Base-by-base conservation (phyloP, 805 yeast genomes). In the Jamesozyma jinghongensis region DNA sequence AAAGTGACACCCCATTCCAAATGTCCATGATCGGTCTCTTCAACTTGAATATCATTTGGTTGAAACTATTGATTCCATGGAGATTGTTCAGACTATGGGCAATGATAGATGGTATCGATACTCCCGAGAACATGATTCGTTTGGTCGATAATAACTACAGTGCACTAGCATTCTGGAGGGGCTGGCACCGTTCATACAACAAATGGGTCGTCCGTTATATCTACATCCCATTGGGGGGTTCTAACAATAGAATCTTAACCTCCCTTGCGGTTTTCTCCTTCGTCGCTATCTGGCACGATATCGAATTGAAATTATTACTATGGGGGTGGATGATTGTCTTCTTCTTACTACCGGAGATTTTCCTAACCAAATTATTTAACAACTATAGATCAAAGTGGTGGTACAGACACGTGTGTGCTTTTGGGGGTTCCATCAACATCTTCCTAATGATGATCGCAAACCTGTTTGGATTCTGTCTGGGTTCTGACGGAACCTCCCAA, bases 401-500 rank as follows among this genome's bases (percentile, higher is more conserved):
- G 85, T 92, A 72, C 61, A 73, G 97, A 50, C 84, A 81, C 56
- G 53, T 80, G 12, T 85, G 95, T 62, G 95, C 87, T 0, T 49
- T 76, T 5, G 98, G 98, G 3, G 95, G 90, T 3, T 94, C 88
- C 22, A 55, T 71, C 18, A 92, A 92, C 60, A 81, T 92, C 42
- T 90, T 96, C 95, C 74, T 90, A 81, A 90, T 92, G 98, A 87
- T 92, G 87, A 73, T 87, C 48, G 97, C 97, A 13, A 92, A 92
- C 54, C 64, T 94, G 40, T 86, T 83, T 55, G 99, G 99, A 0
- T 92, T 92, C 62, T 92, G 97, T 52, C 70, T 92, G 27, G 97
- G 97, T 7, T 69, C 79, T 22, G 95, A 86, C 44, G 99, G 98
- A 1, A 78, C 88, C 20, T 49, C 70, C 20, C 67, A 71, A 32